These are phyloP conservation scores for Chalciporus piperatus DNA, from an alignment of 768 basidiomycete species.

Conservation along the genomic window DNA sequence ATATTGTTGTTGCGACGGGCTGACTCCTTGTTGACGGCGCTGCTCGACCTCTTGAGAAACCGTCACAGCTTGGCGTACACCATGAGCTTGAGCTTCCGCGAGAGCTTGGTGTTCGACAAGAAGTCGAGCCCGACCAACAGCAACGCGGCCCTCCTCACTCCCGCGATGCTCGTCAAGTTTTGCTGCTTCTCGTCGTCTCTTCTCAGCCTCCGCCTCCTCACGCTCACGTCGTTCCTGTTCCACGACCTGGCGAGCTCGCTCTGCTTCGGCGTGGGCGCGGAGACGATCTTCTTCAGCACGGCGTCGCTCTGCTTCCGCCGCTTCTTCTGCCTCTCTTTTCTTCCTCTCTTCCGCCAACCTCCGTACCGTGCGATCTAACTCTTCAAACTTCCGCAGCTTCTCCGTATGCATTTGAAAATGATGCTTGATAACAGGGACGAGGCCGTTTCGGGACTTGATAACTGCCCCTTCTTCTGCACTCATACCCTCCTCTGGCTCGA, in stretches of 20 bases:
- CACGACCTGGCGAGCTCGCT: slow-evolving; percentile 4
- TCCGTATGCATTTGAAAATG: slow-evolving; percentile 18
- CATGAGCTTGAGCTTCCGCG: slow-evolving; percentile 5
- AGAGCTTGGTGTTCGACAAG: slow-evolving; percentile 10
- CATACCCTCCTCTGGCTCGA: slow-evolving; percentile 24
- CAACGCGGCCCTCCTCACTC: not conserved
- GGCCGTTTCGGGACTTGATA: slow-evolving; percentile 8
- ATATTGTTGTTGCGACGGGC: slow-evolving; percentile 25
- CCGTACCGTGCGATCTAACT: slow-evolving; percentile 13
- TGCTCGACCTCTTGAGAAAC: slow-evolving; percentile 1
- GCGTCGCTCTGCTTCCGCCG: slow-evolving; percentile 15
- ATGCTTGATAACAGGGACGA: slow-evolving; percentile 13
- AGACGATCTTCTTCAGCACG: slow-evolving; percentile 16
- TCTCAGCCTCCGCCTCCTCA: slow-evolving; percentile 12
- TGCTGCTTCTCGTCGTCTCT: slow-evolving; percentile 6
- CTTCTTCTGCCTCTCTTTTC: slow-evolving; percentile 15
- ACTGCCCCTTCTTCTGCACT: slow-evolving; percentile 9
- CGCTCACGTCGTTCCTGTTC: slow-evolving; percentile 4
- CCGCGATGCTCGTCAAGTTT: not conserved
- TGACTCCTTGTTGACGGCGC: not conserved
- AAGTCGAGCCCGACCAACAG: slow-evolving; percentile 3
- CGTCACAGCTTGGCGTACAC: not conserved
- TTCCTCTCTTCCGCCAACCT: slow-evolving; percentile 26
- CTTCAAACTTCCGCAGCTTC: slow-evolving; percentile 17
- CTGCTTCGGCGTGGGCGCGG: slow-evolving; percentile 10